Evolutionary conservation across 495 filamentous ascomycete genomes (phyloP), one percentile per base, ranked within the genome.

Genomic region (Talaromyces borbonicus): DNA sequence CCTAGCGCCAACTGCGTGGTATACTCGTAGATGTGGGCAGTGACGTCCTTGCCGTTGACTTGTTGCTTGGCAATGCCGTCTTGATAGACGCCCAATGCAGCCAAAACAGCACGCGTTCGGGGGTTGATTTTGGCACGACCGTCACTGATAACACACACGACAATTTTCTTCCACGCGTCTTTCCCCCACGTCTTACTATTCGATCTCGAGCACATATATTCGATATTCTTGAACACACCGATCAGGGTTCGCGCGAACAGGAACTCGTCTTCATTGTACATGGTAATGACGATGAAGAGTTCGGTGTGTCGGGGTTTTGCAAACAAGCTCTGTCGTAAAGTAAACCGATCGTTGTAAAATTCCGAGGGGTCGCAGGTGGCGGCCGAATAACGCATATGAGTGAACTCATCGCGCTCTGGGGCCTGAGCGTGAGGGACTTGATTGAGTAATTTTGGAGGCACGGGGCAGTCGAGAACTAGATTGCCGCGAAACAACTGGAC

Each of bases 191-290:
- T 99, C 65, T 90, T 93, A 61, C 89, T 95, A 52, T 80, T 83
- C 5, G 81, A 84, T 27, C 90, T 75, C 29, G 79, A 86, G 68
- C 90, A 94, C 86, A 99, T 93, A 67, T 89, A 87, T 64, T 95
- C 87, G 52, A 99, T 84, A 58, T 99, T 99, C 68, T 96, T 96
- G 70, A 97, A 84, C 1, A 99, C 90, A 66, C 93, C 93, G 6
- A 83, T 86, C 87, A 99, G 85, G 3, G 93, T 99, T 27, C 93
- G 79, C 29, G 93, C 89, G 57, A 99, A 95, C 14, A 97, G 74
- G 49, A 95, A 85, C 48, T 97, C 93, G 59, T 99, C 89, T 61
- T 99, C 93, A 56, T 99, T 99, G 68, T 95, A 99, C 93, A 99
- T 99, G 24, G 93, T 99, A 31, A 99, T 77, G 6, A 87, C 92